Evolutionary conservation across 441 rosid species (phyloP), one percentile per base, ranked within the genome.

Genomic region (Rhodomyrtus psidioides): DNA sequence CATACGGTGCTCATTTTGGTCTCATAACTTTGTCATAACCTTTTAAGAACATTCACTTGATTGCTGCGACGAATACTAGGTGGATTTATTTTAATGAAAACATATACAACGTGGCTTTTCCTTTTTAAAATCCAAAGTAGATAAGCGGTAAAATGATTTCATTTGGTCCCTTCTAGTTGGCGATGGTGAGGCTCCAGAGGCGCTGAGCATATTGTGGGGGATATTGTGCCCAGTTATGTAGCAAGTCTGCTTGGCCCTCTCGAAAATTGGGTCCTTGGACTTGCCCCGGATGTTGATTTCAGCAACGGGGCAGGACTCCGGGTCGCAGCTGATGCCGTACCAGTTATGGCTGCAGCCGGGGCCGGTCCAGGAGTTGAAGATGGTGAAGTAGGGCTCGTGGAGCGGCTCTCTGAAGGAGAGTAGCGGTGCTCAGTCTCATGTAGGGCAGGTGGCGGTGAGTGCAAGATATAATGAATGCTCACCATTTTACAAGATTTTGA

Each of bases 281-380:
- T 91, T 93, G 28, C 95, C 97, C 2, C 94, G 93, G 84, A 92
- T 93, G 87, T 88, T 93, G 39, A 94, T 92, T 88, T 92, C 95
- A 60, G 96, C 95, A 53, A 96, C 95, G 27, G 87, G 91, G 83
- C 44, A 83, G 53, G 92, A 90, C 85, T 91, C 83, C 6, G 58
- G 87, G 91, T 94, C 94, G 85, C 99, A 96, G 87, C 94, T 94
- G 58, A 96, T 86, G 55, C 98, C 95, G 86, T 94, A 92, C 97
- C 99, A 96, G 87, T 91, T 93, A 86, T 87, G 91, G 90, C 98
- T 93, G 87, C 98, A 96, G 91, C 95, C 94, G 65, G 49, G 56
- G 30, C 97, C 95, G 16, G 87, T 90, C 98, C 99, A 97, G 13
- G 97, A 86, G 12, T 93, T 91, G 93, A 97, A 97, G 86, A 97